These are phyloP conservation scores for Fraxinus quadrangulata DNA, from an alignment of 257 asterid species.

Conservation along the genomic window DNA sequence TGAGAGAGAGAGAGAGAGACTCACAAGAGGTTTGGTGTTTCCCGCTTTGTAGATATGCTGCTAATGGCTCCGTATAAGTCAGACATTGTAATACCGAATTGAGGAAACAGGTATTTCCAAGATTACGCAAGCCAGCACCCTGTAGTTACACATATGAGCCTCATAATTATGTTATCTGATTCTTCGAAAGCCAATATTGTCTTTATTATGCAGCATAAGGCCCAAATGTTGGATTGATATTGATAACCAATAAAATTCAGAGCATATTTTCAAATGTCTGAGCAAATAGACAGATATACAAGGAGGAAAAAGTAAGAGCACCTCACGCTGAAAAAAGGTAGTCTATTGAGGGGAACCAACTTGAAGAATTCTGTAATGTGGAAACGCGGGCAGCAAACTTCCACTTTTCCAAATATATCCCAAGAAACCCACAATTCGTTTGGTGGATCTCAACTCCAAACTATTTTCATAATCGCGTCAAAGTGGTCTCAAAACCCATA, in stretches of 20 bases:
- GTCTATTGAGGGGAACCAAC: background rate
- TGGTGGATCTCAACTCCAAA: background rate
- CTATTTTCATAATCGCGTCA: background rate
- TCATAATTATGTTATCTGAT: conserved; percentile 14
- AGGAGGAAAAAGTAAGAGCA: background rate
- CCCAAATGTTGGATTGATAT: background rate
- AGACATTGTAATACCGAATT: conserved; percentile 93
- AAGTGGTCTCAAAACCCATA: background rate
- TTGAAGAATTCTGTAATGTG: background rate
- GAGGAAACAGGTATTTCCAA: conserved; percentile 94
- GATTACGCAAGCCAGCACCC: conserved; percentile 99
- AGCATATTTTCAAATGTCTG: background rate
- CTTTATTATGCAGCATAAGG: background rate
- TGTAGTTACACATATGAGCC: conserved; percentile 37
- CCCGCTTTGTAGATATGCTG: conserved; percentile 96
- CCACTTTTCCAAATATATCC: background rate
- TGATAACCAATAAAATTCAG: background rate
- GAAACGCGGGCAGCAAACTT: background rate
- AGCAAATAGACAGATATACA: background rate
- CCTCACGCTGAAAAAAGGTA: background rate
- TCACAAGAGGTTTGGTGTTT: conserved; percentile 94
- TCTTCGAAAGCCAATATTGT: background rate
- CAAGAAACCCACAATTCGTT: background rate
- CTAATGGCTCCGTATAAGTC: conserved; percentile 96
- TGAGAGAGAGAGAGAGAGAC: conserved; percentile 27